Percentiles rank a stretch among this genome's conserved stretches.
Evolutionary conservation across 805 yeast genomes (phyloP).

Genomic region (Candida chauliodis): DNA sequence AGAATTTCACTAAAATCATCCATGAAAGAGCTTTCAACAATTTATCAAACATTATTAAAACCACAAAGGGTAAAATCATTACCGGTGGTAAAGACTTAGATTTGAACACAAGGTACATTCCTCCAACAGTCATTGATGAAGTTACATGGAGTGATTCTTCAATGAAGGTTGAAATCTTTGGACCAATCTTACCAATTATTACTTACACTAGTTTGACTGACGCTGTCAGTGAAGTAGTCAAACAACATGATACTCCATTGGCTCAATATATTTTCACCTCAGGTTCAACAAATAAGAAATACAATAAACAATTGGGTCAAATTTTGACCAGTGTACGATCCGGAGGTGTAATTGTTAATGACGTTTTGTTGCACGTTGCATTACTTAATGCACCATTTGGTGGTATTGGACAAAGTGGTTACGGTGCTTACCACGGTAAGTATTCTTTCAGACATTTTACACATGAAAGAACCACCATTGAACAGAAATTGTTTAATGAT

Average conservation of each 20-base stretch:
- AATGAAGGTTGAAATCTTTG: constrained; percentile 78
- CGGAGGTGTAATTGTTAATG: constrained; percentile 71
- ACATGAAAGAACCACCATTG: constrained; percentile 65
- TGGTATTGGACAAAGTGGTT: constrained; percentile 84
- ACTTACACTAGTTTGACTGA: constrained; percentile 45
- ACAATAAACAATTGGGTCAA: constrained; percentile 38
- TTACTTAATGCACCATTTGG: constrained; percentile 77
- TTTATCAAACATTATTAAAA: constrained; percentile 39
- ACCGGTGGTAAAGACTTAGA: constrained; percentile 42
- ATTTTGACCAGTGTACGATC: constrained; percentile 58
- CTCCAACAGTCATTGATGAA: constrained; percentile 68
- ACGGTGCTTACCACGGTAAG: constrained; percentile 78
- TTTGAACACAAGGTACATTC: constrained; percentile 45
- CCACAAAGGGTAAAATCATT: constrained; percentile 50
- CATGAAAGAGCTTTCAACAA: constrained; percentile 51
- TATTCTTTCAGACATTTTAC: constrained; percentile 53
- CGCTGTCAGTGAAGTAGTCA: constrained; percentile 42
- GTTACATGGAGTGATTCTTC: constrained; percentile 64
- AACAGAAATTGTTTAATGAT: constrained; percentile 66
- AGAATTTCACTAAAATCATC: constrained; percentile 55
- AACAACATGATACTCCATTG: constrained; percentile 68
- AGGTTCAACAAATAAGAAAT: constrained; percentile 40
- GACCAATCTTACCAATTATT: constrained; percentile 79
- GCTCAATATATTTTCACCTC: constrained; percentile 68
- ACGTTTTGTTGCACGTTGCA: constrained; percentile 67